Conservation (phyloP, 192 early-diverging fungal genomes). For the Dimargaris xerosporica region DNA sequence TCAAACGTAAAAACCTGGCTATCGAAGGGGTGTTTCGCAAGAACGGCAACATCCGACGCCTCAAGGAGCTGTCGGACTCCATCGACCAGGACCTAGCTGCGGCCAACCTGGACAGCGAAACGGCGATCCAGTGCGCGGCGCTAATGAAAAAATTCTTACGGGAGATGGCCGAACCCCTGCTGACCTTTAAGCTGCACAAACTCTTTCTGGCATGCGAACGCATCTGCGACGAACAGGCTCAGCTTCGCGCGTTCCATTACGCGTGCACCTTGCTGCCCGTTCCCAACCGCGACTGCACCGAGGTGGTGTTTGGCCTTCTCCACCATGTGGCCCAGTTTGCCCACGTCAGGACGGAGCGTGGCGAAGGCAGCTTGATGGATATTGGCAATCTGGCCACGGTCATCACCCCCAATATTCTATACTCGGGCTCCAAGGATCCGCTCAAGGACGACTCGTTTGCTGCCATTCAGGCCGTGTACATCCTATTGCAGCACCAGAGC, state of each 20-base stretch:
- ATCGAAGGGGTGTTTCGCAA: constrained; percentile 95
- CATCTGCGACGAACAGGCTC: constrained; percentile 32
- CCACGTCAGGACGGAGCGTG: constrained; percentile 44
- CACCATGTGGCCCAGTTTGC: constrained; percentile 70
- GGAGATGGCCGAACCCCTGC: constrained; percentile 86
- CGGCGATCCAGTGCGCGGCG: constrained; percentile 85
- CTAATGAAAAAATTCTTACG: constrained; percentile 92
- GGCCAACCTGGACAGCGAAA: constrained; percentile 53
- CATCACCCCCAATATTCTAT: constrained; percentile 86
- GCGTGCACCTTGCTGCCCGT: constrained; percentile 75
- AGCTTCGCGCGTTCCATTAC: constrained; percentile 63
- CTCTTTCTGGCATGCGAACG: constrained; percentile 71
- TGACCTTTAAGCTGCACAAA: constrained; percentile 76
- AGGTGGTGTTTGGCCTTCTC: constrained; percentile 80
- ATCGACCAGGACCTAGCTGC: constrained; percentile 69
- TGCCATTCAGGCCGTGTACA: constrained; percentile 52
- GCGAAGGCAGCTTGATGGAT: constrained; percentile 84
- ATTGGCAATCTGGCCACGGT: constrained; percentile 82
- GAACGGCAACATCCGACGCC: constrained; percentile 87
- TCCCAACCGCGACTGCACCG: constrained; percentile 79
- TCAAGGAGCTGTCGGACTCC: constrained; percentile 71
- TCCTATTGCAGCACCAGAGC: constrained; percentile 46
- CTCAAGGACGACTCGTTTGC: constrained; percentile 53
- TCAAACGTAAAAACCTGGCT: constrained; percentile 58
- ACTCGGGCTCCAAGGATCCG: constrained; percentile 70